These are phyloP conservation scores for Kalmanozyma brasiliensis DNA, from an alignment of 1,284 basidiomycete genomes.

Conservation along the genomic window DNA sequence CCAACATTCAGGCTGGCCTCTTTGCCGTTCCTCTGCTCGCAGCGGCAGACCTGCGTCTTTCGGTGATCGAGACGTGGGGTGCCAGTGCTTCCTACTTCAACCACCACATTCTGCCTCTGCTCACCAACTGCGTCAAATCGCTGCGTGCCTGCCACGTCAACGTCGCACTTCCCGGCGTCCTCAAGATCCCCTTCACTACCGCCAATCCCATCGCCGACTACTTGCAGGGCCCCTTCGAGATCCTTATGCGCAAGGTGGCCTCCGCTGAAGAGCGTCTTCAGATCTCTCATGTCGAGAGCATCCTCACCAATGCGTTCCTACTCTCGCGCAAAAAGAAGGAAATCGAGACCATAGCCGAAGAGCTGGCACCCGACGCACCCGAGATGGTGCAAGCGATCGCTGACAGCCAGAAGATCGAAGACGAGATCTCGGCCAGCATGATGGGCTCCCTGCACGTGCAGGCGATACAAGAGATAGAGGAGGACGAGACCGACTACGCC, in stretches of 20 bases:
- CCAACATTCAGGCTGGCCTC: constrained; percentile 35
- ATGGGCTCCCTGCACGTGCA: constrained; percentile 35
- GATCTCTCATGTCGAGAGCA: constrained; percentile 36
- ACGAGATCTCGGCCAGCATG: constrained; percentile 42
- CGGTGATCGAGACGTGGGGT: constrained; percentile 45
- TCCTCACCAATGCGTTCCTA: constrained; percentile 26
- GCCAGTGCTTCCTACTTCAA: constrained; percentile 43
- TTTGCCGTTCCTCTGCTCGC: constrained; percentile 42
- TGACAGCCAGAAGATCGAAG: constrained; percentile 39
- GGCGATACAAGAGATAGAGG: constrained; percentile 30
- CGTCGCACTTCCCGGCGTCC: constrained; percentile 30
- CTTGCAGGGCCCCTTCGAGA: constrained; percentile 41
- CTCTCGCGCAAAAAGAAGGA: constrained; percentile 35
- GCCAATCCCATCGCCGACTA: constrained; percentile 40
- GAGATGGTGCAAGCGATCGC: constrained; percentile 47
- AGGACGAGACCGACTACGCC: constrained; percentile 31
- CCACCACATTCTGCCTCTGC: constrained; percentile 32
- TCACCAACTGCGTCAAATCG: constrained; percentile 46
- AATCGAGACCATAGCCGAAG: constrained; percentile 26
- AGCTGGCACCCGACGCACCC: constrained; percentile 31
- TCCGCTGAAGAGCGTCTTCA: constrained; percentile 35
- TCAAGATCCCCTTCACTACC: constrained; percentile 35
- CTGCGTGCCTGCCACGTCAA: constrained; percentile 36
- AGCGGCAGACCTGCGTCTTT: constrained; percentile 36
- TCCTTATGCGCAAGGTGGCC: constrained; percentile 41